Conservation (phyloP, 805 yeast genomes). For the Teunomyces panamensis region DNA sequence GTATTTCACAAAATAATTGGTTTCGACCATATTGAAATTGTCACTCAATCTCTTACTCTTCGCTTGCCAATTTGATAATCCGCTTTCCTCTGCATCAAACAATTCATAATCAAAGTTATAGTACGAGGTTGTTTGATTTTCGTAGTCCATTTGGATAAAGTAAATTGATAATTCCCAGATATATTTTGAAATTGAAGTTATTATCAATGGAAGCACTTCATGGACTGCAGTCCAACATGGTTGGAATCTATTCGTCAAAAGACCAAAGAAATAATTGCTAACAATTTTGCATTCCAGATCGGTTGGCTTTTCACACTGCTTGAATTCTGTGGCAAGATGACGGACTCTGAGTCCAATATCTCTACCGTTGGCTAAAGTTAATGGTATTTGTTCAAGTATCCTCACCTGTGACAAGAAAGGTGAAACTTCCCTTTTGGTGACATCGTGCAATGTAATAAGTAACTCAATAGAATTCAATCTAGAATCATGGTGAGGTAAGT, state of each 20-base stretch:
- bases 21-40: slow-evolving; percentile 29
- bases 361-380: slow-evolving; percentile 66
- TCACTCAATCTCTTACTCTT: slow-evolving; percentile 45
- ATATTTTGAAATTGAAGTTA: slow-evolving; percentile 27
- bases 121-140: slow-evolving; percentile 15
- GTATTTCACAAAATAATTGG: slow-evolving; percentile 26
- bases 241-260: slow-evolving; percentile 69
- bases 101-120: slow-evolving; percentile 5
- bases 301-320: slow-evolving; percentile 18
- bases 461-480: slow-evolving; percentile 54
- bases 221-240: slow-evolving; percentile 82
- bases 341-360: slow-evolving; percentile 72
- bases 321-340: slow-evolving; percentile 46
- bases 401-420: slow-evolving; percentile 48
- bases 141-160: slow-evolving; percentile 27
- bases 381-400: slow-evolving; percentile 69
- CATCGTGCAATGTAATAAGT: slow-evolving; percentile 29
- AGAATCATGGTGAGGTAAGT: slow-evolving; percentile 47
- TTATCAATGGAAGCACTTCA: slow-evolving; percentile 53
- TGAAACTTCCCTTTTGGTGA: slow-evolving; percentile 26
- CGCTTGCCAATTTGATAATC: slow-evolving; percentile 38
- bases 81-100: slow-evolving; percentile 8
- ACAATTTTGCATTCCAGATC: slow-evolving; percentile 16
- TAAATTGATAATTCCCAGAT: slow-evolving; percentile 56
- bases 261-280: slow-evolving; percentile 52